Base-by-base conservation (phyloP, 768 basidiomycete species). In the Clavulina sp. region DNA sequence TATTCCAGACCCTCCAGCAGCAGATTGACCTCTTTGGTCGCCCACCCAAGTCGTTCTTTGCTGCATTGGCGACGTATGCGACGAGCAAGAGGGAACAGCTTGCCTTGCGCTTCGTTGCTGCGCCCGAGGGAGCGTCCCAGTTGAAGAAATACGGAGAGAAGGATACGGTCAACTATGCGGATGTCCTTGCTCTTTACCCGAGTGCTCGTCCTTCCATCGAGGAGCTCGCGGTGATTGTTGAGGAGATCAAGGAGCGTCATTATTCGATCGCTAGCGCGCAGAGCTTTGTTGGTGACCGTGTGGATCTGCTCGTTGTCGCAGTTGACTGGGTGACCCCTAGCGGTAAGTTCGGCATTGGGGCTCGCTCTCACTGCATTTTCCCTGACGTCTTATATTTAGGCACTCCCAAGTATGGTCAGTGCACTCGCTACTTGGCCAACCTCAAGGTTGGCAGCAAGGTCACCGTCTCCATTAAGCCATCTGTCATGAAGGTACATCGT, bases 191-290 rank as follows among this genome's bases (percentile, higher is more conserved):
- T 55, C 73, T 71, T 61, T 96, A 86, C 64, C 70, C 70, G 23
- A 84, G 78, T 55, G 89, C 93, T 28, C 73, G 73, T 54, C 89
- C 88, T 1, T 74, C 77, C 29, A 80, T 97, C 33, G 87, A 87
- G 65, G 78, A 73, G 52, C 72, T 95, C 2, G 91, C 92, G 60
- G 84, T 86, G 63, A 63, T 95, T 59, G 71, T 96, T 41, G 92
- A 88, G 0, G 89, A 95, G 63, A 96, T 88, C 70, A 91, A 95
- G 66, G 92, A 93, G 3, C 75, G 95, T 56, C 95, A 97, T 66
- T 99, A 99, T 66, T 93, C 88, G 65, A 99, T 99, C 61, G 93
- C 95, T 21, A 89, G 85, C 58, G 78, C 89, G 31, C 93, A 97
- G 66, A 84, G 83, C 60, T 91, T 84, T 52, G 92, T 97, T 16